Conservation (phyloP, 2,329 filamentous ascomycete species). For the Penicillium sp. region DNA sequence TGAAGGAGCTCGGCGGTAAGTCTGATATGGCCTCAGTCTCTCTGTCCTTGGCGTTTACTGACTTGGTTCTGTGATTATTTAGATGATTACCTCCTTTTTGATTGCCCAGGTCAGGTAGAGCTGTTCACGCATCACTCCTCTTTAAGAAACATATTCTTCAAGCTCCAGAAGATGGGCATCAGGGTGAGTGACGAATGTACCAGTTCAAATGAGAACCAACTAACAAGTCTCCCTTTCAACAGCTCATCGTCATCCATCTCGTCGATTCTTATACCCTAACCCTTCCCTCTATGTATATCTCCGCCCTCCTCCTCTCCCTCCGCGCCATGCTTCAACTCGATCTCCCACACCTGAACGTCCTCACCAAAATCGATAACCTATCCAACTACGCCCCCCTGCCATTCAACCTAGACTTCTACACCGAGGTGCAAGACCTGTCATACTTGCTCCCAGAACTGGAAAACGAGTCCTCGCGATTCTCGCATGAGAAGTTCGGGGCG, state of each 20-base stretch:
- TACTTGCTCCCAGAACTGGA: conserved; percentile 79
- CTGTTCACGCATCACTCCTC: conserved; percentile 94
- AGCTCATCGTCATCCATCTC: conserved; percentile 91
- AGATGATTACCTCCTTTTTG: conserved; percentile 91
- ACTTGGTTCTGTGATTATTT: conserved; percentile 1
- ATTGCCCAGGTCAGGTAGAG: conserved; percentile 96
- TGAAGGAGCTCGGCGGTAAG: conserved; percentile 67
- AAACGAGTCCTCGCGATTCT: conserved; percentile 67
- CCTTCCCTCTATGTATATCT: conserved; percentile 89
- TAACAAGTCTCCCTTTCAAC: conserved; percentile 12
- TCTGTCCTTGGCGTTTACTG: neutral
- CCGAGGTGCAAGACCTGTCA: conserved; percentile 87
- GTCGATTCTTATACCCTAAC: conserved; percentile 93
- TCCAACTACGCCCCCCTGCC: conserved; percentile 77
- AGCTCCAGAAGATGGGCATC: conserved; percentile 84
- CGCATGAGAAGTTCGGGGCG: conserved; percentile 71
- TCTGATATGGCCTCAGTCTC: neutral
- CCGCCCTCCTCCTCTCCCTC: conserved; percentile 85
- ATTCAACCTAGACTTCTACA: conserved; percentile 96
- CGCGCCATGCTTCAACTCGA: conserved; percentile 98
- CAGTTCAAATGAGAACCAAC: neutral
- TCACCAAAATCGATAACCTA: conserved; percentile 97
- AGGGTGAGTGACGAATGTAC: conserved; percentile 59
- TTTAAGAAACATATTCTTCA: conserved; percentile 85
- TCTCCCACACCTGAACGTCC: conserved; percentile 88